Evolutionary conservation across 352 stramenopile species (phyloP).

Genomic region (Globisporangium recalcitrans): DNA sequence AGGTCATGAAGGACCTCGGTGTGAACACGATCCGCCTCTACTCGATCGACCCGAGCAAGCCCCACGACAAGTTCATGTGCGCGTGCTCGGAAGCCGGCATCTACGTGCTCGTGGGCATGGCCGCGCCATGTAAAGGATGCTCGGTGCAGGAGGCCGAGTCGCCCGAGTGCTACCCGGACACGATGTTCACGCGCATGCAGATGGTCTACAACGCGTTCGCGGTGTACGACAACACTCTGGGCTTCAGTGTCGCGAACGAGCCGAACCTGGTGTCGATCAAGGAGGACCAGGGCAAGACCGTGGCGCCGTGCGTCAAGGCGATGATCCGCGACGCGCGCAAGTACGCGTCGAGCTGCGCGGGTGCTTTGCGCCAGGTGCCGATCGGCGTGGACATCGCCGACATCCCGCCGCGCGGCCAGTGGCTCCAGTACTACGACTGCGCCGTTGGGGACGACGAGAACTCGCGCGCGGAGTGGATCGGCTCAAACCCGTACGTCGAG

Average conservation of each 20-base stretch:
- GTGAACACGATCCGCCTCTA: slow-evolving; percentile 71
- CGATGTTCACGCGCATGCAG: slow-evolving; percentile 34
- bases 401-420: slow-evolving; percentile 31
- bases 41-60: slow-evolving; percentile 49
- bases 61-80: slow-evolving; percentile 80
- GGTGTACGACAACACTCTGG: slow-evolving; percentile 54
- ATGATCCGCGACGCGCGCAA: slow-evolving; percentile 39
- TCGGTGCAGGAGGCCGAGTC: slow-evolving; percentile 26
- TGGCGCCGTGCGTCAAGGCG: slow-evolving; percentile 43
- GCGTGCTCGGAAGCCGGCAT: slow-evolving; percentile 43
- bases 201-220: slow-evolving; percentile 55
- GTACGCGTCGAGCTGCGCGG: slow-evolving; percentile 33
- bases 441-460: slow-evolving; percentile 36
- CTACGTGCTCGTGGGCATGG: slow-evolving; percentile 50
- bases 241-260: slow-evolving; percentile 36
- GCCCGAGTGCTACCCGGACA: slow-evolving; percentile 45
- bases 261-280: slow-evolving; percentile 15
- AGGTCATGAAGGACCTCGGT: slow-evolving; percentile 44
- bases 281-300: slow-evolving; percentile 12
- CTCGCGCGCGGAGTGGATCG: slow-evolving; percentile 30
- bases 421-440: slow-evolving; percentile 52
- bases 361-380: slow-evolving; percentile 30
- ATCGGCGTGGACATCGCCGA: slow-evolving; percentile 51
- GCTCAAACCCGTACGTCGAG: slow-evolving; percentile 61
- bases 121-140: slow-evolving; percentile 34